Evolutionary conservation across 495 filamentous ascomycete genomes (phyloP).

Genomic region (Aspergillus ellipticus): DNA sequence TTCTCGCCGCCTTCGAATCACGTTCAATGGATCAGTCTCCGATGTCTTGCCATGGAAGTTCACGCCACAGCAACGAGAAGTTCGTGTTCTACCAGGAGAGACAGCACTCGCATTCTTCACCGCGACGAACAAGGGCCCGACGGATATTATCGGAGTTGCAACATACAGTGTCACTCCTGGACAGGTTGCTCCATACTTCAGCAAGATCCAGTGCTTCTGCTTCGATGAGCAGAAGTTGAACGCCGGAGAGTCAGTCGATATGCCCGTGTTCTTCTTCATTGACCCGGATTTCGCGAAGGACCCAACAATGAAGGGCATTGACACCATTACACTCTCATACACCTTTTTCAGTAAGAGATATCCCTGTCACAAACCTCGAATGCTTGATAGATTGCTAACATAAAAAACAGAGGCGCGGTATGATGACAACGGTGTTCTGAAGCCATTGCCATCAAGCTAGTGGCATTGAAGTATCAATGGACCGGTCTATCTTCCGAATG

Average conservation of each 20-base stretch:
- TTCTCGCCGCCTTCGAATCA: constrained; percentile 85
- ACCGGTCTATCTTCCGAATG: background rate
- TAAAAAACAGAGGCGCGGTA: constrained; percentile 73
- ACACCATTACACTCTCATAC: constrained; percentile 92
- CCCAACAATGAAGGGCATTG: constrained; percentile 85
- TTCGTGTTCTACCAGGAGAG: constrained; percentile 90
- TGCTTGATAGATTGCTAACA: constrained; percentile 12
- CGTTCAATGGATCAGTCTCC: constrained; percentile 92
- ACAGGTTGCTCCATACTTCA: constrained; percentile 96
- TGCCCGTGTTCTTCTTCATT: constrained; percentile 99
- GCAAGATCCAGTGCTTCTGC: constrained; percentile 99
- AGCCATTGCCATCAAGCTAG: constrained; percentile 31
- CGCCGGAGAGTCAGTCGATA: constrained; percentile 96
- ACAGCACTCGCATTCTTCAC: constrained; percentile 98
- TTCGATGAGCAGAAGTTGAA: constrained; percentile 96
- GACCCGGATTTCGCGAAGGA: constrained; percentile 94
- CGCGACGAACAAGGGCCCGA: constrained; percentile 80
- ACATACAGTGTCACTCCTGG: constrained; percentile 96
- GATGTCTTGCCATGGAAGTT: constrained; percentile 98
- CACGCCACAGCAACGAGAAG: constrained; percentile 92
- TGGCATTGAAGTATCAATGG: background rate
- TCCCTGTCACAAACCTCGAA: background rate
- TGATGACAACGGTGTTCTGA: constrained; percentile 71
- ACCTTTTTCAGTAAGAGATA: constrained; percentile 90
- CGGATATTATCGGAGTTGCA: constrained; percentile 96